Conservation (phyloP, 1,284 basidiomycete genomes). For the Trametes pubescens region DNA sequence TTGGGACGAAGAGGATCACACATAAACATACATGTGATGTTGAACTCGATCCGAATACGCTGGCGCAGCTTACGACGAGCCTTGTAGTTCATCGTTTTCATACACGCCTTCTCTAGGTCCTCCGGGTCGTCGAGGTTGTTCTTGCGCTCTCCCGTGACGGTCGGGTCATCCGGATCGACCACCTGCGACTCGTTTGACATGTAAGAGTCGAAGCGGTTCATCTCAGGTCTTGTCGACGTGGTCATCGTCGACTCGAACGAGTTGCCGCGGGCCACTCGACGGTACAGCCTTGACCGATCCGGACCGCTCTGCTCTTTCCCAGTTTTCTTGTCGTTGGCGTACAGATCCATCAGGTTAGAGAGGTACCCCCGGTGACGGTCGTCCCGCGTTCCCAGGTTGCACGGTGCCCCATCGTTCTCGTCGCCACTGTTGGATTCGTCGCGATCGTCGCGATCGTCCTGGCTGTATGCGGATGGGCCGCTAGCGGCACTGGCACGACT, state of each 20-base stretch:
- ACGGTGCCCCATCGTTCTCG: conserved; percentile 3
- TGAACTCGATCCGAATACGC: conserved; percentile 72
- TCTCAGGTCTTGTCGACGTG: conserved; percentile 20
- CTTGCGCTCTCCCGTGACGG: conserved; percentile 41
- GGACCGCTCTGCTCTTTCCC: conserved; percentile 24
- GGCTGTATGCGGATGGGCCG: conserved; percentile 30
- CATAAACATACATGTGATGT: conserved; percentile 62
- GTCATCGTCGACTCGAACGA: conserved; percentile 24
- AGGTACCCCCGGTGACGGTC: conserved; percentile 46
- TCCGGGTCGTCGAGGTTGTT: conserved; percentile 61
- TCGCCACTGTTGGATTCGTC: conserved; percentile 11
- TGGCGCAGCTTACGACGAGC: conserved; percentile 68
- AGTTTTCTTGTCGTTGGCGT: conserved; percentile 49
- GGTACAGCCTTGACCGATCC: conserved; percentile 7
- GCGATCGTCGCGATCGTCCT: background rate
- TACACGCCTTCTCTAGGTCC: conserved; percentile 63
- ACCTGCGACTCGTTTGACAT: conserved; percentile 35
- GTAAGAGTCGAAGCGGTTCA: conserved; percentile 25
- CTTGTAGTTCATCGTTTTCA: conserved; percentile 71
- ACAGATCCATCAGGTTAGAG: conserved; percentile 63
- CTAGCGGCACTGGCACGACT: conserved; percentile 19
- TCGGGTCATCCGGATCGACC: conserved; percentile 46
- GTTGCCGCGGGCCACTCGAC: conserved; percentile 12
- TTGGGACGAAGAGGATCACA: background rate
- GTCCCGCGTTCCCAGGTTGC: conserved; percentile 33